Base-by-base conservation (phyloP, 257 asterid genomes). In the Osmanthus fragrans region DNA sequence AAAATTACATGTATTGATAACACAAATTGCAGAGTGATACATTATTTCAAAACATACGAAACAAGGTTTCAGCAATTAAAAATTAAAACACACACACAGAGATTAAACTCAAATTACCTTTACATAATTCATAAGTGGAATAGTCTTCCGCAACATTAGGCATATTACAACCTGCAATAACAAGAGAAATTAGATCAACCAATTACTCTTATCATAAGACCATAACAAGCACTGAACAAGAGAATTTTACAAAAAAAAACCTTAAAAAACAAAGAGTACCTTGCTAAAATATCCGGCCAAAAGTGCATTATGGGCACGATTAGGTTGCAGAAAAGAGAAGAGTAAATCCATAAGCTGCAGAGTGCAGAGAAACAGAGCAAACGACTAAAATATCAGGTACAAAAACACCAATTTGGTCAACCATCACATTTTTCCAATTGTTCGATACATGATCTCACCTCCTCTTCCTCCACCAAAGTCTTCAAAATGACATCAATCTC, bases 251-350 rank as follows among this genome's bases (percentile, higher is more conserved):
- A 27, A 27, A 49, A 32, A 32, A 32, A 32, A 32, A 37, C 3
- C 5, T 25, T 21, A 51, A 21, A 21, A 33, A 42, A 19, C 47
- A 79, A 80, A 79, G 60, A 71, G 45, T 81, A 93, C 99, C 97
- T 96, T 96, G 86, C 98, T 93, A 83, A 96, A 96, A 83, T 96
- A 96, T 82, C 98, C 99, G 66, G 99, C 97, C 86, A 96, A 77
- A 78, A 92, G 73, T 54, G 98, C 97, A 78, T 97, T 89, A 79
- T 96, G 99, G 73, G 88, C 87, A 58, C 89, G 96, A 77, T 84
- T 86, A 77, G 97, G 96, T 77, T 93, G 95, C 94, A 96, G 85
- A 86, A 96, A 96, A 70, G 99, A 96, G 87, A 96, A 93, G 71
- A 96, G 97, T 77, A 90, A 82, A 87, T 89, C 81, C 99, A 96